Evolutionary conservation across 192 early-diverging fungal species (phyloP), one percentile per base, ranked within the genome.

Genomic region (Helicostylum pulchrum): DNA sequence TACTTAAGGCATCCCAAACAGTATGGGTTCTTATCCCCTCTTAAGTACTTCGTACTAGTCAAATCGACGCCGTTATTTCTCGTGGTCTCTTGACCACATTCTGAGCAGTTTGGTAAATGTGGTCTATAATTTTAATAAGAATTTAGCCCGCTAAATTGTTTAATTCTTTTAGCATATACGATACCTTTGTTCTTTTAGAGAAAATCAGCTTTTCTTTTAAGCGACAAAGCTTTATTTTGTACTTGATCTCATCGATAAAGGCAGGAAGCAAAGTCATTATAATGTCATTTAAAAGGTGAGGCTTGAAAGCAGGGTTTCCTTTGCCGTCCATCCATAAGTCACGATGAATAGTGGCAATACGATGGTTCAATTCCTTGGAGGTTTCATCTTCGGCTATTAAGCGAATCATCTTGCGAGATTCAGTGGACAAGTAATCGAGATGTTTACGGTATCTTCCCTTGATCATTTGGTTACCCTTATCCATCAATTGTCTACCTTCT

Each of bases 251-350:
- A 23, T 78, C 77, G 32, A 75, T 30, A 51, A 75, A 48, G n/a
- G 77, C 66, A 23, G 77, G 77, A 26, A 78, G 19, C 0, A 78
- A 6, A 3, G 74, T 74, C 31, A 66, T 72, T 15, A 67, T 69
- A 64, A 78, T 75, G 42, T 78, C 77, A 14, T 75, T 66, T 52
- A 78, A 67, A 14, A 78, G 47, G 7, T 78, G 77, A 51, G 70
- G 77, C 47, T 78, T 78, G 73, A 78, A 78, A 14, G 54, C 34
- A 26, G 72, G 51, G 43, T 73, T 69, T 43, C 77, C 73, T 11
- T 70, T 30, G 4, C 59, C 64, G 46, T 78, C 62, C 31, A 74
- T 71, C 42, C 67, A 78, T 10, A 78, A 59, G 34, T 75, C 67
- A 1, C 21, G 66, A 7, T 71, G 55, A 46, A 78, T 70, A n/a